phyloP scores from a whole-genome alignment of 2,329 filamentous ascomycete genomes.

The Diplodia mutila region DNA sequence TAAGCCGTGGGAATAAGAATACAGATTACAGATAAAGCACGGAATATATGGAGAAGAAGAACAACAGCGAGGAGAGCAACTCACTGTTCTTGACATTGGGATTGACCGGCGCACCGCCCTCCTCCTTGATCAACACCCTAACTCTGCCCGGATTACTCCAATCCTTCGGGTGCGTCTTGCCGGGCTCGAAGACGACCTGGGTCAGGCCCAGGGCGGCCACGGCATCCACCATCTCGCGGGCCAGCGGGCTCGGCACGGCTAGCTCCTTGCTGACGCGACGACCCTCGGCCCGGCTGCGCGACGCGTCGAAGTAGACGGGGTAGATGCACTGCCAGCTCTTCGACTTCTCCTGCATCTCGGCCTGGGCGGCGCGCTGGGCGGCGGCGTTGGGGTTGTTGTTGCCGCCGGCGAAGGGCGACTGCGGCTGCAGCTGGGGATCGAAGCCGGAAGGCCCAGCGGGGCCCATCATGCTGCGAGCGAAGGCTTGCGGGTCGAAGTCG shows the following conservation, averaged over 20 bases:
- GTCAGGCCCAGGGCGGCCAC: constrained; percentile 69
- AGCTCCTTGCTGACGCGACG: constrained; percentile 73
- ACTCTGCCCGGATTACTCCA: constrained; percentile 96
- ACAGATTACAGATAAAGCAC: background rate
- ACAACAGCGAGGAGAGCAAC: constrained; percentile 35
- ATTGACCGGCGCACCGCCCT: constrained; percentile 57
- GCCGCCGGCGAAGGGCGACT: constrained; percentile 31
- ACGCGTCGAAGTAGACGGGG: constrained; percentile 90
- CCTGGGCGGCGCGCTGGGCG: constrained; percentile 44
- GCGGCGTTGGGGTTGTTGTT: constrained; percentile 30
- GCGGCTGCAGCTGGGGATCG: constrained; percentile 38
- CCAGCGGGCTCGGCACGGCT: constrained; percentile 83
- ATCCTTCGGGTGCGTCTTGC: constrained; percentile 92
- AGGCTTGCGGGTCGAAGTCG: constrained; percentile 74
- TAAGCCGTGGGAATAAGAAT: too few relatives aligned
- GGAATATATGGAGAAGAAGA: too few relatives aligned
- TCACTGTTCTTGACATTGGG: constrained; percentile 66
- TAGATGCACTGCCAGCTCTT: constrained; percentile 88
- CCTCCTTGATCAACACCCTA: constrained; percentile 74
- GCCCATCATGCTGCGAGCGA: constrained; percentile 58
- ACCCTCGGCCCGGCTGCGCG: constrained; percentile 74
- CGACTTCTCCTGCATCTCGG: constrained; percentile 58
- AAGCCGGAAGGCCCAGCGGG: constrained; percentile 12
- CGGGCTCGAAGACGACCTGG: constrained; percentile 81
- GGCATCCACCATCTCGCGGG: constrained; percentile 86